Conservation (phyloP, 257 asterid species). For the Fraxinus pennsylvanica region DNA sequence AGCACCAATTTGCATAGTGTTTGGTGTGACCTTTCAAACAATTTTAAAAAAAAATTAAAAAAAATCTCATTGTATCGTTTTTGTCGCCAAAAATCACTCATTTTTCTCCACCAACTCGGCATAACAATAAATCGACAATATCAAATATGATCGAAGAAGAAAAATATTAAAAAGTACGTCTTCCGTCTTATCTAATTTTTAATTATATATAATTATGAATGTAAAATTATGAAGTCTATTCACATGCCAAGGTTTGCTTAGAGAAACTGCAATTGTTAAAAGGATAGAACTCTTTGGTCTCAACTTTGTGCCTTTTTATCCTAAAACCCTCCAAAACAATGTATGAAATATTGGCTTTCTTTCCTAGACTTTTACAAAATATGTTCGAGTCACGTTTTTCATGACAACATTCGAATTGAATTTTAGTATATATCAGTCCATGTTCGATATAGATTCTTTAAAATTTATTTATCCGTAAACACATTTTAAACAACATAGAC, state of each 20-base stretch:
- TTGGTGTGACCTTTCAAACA: background rate
- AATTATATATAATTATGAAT: background rate
- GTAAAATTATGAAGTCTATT: background rate
- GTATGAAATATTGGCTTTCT: no score
- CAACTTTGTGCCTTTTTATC: background rate
- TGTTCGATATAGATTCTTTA: no score
- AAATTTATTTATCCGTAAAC: no score
- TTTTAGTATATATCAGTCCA: no score
- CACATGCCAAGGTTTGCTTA: background rate
- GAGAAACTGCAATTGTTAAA: background rate
- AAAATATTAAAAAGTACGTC: background rate
- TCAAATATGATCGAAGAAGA: background rate
- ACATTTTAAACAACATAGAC: no score
- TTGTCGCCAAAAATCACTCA: conserved; percentile 6
- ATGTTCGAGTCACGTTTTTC: background rate
- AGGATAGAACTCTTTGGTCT: background rate
- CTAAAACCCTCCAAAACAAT: background rate
- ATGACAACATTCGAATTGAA: no score
- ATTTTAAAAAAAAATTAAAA: background rate
- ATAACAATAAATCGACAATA: background rate
- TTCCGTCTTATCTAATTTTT: background rate
- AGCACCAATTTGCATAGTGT: background rate
- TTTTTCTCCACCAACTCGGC: background rate
- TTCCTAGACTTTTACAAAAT: no score
- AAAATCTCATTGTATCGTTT: background rate